A percentile compares a stretch with the other conserved stretches of the same genome.
Conservation (phyloP, 345 rosid genomes). For the Tarenaya hassleriana region DNA sequence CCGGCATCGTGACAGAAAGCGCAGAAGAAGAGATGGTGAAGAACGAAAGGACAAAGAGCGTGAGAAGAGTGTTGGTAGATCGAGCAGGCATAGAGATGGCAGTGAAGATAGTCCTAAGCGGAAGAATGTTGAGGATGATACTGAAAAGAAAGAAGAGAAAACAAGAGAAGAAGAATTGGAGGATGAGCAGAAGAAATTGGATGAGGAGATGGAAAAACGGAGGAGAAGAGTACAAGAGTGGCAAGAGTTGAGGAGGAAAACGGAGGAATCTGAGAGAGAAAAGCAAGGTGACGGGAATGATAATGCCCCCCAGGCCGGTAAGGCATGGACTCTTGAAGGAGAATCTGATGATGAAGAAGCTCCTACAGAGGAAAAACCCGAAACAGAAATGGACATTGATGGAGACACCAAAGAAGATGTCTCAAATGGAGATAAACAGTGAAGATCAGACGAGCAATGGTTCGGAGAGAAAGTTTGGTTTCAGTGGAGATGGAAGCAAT, state of each 20-base stretch:
- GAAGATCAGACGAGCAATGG: too few species aligned
- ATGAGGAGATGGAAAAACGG: conserved; percentile 82
- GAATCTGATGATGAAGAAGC: conserved; percentile 94
- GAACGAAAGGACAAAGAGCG: conserved; percentile 56
- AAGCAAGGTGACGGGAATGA: conserved; percentile 48
- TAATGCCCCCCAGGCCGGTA: conserved; percentile 55
- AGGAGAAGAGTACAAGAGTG: conserved; percentile 96
- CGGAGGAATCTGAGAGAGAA: conserved; percentile 69
- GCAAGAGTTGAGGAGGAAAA: conserved; percentile 88
- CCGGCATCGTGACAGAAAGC: conserved; percentile 46
- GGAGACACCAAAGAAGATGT: conserved; percentile 36
- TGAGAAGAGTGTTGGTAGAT: conserved; percentile 47
- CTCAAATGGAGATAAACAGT: too few species aligned
- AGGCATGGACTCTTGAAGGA: conserved; percentile 84
- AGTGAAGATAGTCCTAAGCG: conserved; percentile 51
- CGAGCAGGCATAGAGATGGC: conserved; percentile 48
- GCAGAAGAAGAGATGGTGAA: conserved; percentile 49
- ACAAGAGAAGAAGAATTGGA: conserved; percentile 76
- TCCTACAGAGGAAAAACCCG: conserved; percentile 34
- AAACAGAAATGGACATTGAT: conserved; percentile 52
- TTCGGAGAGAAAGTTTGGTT: too few species aligned
- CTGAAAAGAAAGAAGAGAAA: conserved; percentile 46
- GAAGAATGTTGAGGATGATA: conserved; percentile 45
- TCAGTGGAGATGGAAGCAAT: too few species aligned
- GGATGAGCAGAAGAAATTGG: conserved; percentile 73